phyloP scores from a whole-genome alignment of 2,329 filamentous ascomycete genomes.

The Ceratocystis huliohia region DNA sequence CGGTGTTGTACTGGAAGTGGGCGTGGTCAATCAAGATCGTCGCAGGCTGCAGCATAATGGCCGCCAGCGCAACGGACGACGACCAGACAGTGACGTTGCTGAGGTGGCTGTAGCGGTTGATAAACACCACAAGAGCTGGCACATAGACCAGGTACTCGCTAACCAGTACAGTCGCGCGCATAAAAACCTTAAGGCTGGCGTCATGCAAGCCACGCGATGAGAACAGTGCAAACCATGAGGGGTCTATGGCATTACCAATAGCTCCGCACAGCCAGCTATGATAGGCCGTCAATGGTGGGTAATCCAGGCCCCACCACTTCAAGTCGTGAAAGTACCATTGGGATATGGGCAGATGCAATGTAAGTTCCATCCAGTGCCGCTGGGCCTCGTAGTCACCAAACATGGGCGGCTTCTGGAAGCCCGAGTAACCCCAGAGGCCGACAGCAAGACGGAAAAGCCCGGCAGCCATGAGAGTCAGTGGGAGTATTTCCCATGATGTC shows the following conservation, averaged over 20 bases:
- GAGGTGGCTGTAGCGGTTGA: conserved; percentile 64
- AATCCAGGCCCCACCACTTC: conserved; percentile 95
- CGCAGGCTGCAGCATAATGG: conserved; percentile 82
- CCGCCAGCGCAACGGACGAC: conserved; percentile 70
- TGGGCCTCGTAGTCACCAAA: conserved; percentile 97
- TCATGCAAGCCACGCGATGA: conserved; percentile 72
- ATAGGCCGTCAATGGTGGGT: conserved; percentile 93
- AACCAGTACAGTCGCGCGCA: conserved; percentile 81
- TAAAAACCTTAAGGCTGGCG: conserved; percentile 74
- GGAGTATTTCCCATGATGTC: conserved; percentile 86
- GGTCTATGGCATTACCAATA: conserved; percentile 66
- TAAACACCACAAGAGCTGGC: conserved; percentile 73
- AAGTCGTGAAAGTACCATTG: conserved; percentile 98
- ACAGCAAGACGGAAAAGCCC: conserved; percentile 89
- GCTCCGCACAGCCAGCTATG: conserved; percentile 93
- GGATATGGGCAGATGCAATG: conserved; percentile 72
- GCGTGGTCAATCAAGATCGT: conserved; percentile 89
- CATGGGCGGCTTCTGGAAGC: conserved; percentile 72
- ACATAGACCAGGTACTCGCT: conserved; percentile 87
- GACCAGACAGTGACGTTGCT: conserved; percentile 72
- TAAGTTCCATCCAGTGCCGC: conserved; percentile 97
- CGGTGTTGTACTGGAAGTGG: conserved; percentile 95
- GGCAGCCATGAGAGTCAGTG: conserved; percentile 76
- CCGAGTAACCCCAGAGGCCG: conserved; percentile 88
- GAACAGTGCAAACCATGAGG: conserved; percentile 76